A percentile compares a stretch with the other conserved stretches of the same genome.
phyloP scores from a whole-genome alignment of 2,329 filamentous ascomycete species.

The Trichoderma atroviride region DNA sequence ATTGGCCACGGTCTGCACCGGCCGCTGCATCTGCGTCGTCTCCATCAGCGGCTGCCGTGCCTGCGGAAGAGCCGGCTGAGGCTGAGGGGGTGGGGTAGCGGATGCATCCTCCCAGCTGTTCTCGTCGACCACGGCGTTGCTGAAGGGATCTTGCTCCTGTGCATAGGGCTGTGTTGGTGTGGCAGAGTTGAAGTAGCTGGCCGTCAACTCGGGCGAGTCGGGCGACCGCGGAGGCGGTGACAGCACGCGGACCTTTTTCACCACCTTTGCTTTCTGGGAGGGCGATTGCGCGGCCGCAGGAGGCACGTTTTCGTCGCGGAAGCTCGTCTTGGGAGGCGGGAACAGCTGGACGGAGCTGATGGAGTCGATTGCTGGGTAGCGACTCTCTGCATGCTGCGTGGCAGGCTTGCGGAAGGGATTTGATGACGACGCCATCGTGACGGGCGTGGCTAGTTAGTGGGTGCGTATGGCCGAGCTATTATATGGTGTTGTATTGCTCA shows the following conservation, averaged over 20 bases:
- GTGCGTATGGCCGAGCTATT: background rate
- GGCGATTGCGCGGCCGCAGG: background rate
- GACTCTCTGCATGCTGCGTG: slow-evolving; percentile 18
- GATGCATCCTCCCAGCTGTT: slow-evolving; percentile 36
- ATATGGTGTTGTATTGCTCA: background rate
- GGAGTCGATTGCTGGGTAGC: slow-evolving; percentile 26
- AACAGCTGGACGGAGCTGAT: slow-evolving; percentile 29
- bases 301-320: slow-evolving; percentile 21
- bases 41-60: slow-evolving; percentile 4
- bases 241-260: slow-evolving; percentile 69
- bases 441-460: background rate
- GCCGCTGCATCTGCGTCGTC: slow-evolving; percentile 22
- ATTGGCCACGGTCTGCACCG: slow-evolving; percentile 37
- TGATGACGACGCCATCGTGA: slow-evolving; percentile 30
- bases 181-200: slow-evolving; percentile 26
- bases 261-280: slow-evolving; percentile 52
- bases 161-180: slow-evolving; percentile 18
- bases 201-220: slow-evolving; percentile 49
- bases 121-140: slow-evolving; percentile 34
- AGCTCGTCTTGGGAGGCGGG: slow-evolving; percentile 18
- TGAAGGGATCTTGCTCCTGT: slow-evolving; percentile 39
- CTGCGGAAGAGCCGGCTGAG: slow-evolving; percentile 26
- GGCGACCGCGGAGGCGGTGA: slow-evolving; percentile 65
- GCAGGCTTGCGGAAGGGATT: slow-evolving; percentile 34
- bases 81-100: slow-evolving; percentile 33